These are phyloP conservation scores for Aureobasidium vineae DNA, from an alignment of 2,329 filamentous ascomycete species.

Conservation along the genomic window DNA sequence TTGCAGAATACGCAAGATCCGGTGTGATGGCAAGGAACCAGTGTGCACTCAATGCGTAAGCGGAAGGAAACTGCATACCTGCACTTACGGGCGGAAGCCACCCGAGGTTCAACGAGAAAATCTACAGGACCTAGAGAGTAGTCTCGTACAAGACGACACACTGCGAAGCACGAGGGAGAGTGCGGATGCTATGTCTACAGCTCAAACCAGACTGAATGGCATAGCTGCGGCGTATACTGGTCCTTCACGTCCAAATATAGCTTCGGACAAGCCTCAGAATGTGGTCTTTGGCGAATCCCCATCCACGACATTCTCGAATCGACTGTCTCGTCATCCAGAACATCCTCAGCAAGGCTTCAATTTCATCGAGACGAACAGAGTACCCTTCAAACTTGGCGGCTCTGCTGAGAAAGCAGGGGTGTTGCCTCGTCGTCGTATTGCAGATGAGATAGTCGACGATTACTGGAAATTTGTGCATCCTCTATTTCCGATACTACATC, in stretches of 20 bases:
- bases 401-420: background rate
- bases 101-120: background rate
- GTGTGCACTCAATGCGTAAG: background rate
- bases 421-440: background rate
- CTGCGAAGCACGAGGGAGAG: background rate
- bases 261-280: background rate
- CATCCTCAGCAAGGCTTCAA: background rate
- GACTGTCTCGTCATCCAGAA: background rate
- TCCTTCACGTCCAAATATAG: background rate
- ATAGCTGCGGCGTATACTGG: background rate
- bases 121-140: background rate
- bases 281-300: background rate
- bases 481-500: background rate
- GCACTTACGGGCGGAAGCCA: background rate
- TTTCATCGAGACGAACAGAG: background rate
- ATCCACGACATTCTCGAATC: background rate
- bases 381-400: background rate
- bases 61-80: background rate
- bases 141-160: too few species aligned
- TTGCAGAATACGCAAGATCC: background rate
- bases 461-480: background rate
- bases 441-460: background rate
- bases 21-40: background rate
- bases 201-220: background rate
- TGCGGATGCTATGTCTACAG: background rate